Evolutionary conservation across 257 asterid species (phyloP), one percentile per base, ranked within the genome.

Genomic region (Oldenlandia corymbosa): DNA sequence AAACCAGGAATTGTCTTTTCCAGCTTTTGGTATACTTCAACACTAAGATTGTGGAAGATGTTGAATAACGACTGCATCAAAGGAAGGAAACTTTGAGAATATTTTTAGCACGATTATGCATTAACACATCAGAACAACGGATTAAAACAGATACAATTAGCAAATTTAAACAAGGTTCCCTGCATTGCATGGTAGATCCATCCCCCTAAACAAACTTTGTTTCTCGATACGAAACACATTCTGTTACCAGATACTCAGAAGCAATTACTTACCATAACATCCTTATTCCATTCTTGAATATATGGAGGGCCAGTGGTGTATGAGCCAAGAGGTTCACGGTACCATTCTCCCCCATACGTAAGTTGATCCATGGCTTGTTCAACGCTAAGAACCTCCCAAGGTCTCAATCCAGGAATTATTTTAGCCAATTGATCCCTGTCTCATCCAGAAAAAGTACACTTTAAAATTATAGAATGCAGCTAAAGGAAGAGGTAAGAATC

Each of bases 291-390:
- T 1, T 75, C 80, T 23, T 59, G 60, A 51, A 93, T 81, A 71
- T 93, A 93, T 0, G 97, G 97, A 51, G 99, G 97, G 57, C 99
- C 99, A 12, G 99, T 93, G 5, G 90, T 78, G 83, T 57, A 93
- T 60, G 90, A 62, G 55, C 90, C 88, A 65, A 93, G 92, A 39
- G 97, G 96, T 61, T 87, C 95, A 34, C 99, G 96, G 66, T 78
- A 81, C 97, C 97, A 93, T 60, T 85, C 76, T 7, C 96, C 92
- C 27, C 87, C 87, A 72, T 68, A 87, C 20, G 97, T 90, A 32
- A 93, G 76, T 53, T 77, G 87, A 80, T 93, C 97, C 99, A 93
- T 90, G 60, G 99, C 97, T 76, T 93, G 97, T 68, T 90, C 99
- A 17, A 90, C 71, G 69, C 99, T 93, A 20, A 93, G 80, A 65